A percentile compares a stretch with the other conserved stretches of the same genome.
Evolutionary conservation across 306 rosid species (phyloP).

Genomic region (Rosa persica): DNA sequence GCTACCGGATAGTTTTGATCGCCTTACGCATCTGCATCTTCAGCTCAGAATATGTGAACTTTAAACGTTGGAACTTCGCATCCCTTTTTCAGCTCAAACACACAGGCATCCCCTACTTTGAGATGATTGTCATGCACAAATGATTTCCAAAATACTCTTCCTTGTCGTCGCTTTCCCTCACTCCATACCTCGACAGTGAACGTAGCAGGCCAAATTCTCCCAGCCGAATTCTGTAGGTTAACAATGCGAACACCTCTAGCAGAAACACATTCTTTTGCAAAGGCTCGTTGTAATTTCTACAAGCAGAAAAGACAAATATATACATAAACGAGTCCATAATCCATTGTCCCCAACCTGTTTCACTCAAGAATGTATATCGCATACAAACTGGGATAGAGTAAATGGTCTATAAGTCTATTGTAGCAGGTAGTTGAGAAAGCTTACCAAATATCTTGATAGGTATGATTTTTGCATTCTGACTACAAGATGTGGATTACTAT

Average conservation of each 20-base stretch:
- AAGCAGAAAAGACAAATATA: background rate
- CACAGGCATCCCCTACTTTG: conserved; percentile 22
- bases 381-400: background rate
- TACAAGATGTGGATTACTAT: background rate
- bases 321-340: background rate
- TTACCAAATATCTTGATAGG: background rate
- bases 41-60: background rate
- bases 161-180: background rate
- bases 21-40: background rate
- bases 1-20: background rate
- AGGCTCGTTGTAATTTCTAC: background rate
- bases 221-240: conserved; percentile 4
- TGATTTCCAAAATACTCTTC: conserved; percentile 23
- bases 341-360: too few relatives aligned
- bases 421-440: background rate
- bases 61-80: conserved; percentile 6
- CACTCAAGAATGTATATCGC: background rate
- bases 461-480: background rate
- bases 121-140: conserved; percentile 25
- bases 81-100: conserved; percentile 9
- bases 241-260: background rate
- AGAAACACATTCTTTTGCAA: background rate
- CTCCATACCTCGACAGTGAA: conserved; percentile 8
- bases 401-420: background rate
- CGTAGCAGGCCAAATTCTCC: conserved; percentile 21